Evolutionary conservation across 2,329 filamentous ascomycete species (phyloP), one percentile per base, ranked within the genome.

Genomic region (Cercospora brassicicola): DNA sequence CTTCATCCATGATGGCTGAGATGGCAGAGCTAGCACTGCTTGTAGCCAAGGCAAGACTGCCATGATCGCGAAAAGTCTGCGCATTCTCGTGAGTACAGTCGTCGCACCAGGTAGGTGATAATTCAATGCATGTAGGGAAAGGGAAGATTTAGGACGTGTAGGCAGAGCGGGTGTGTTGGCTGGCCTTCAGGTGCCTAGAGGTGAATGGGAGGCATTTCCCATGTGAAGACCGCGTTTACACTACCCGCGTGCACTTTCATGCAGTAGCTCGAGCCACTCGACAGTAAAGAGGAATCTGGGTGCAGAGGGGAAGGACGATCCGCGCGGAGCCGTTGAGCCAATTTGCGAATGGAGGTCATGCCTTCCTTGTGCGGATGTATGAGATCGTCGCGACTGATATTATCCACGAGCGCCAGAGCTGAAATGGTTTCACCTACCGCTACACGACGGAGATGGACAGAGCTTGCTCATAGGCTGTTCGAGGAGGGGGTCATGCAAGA

Each of bases 31-130:
- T 23, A 69, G 36, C 26, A 69, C 53, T 31, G 55, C 55, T 59
- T 66, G 64, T 48, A 62, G 60, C 67, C 67, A 67, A 9, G 33
- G 60, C 42, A 60, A 28, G 26, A 48, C 18, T 23, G 63, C 61
- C 67, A 69, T 67, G 45, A 33, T 51, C n/a, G 57, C 3, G 15
- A 13, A 11, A 13, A 11, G n/a, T n/a, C 53, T 66, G 33, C 57
- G 59, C 36, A 39, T 62, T 45, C 31, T 39, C 9, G 48, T 26
- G 59, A 67, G 62, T 57, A 57, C 7, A 18, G 55, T 57, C 4
- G 20, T 5, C 39, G 11, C 28, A 45, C 9, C 0, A 23, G 48
- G 20, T 64, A 11, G 13, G 7, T 28, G 62, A 53, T 23, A 15
- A 53, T 15, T 36, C 5, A 18, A 33, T 36, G 20, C 7, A 30